phyloP scores from a whole-genome alignment of 768 basidiomycete genomes.

The Boletales sp. region DNA sequence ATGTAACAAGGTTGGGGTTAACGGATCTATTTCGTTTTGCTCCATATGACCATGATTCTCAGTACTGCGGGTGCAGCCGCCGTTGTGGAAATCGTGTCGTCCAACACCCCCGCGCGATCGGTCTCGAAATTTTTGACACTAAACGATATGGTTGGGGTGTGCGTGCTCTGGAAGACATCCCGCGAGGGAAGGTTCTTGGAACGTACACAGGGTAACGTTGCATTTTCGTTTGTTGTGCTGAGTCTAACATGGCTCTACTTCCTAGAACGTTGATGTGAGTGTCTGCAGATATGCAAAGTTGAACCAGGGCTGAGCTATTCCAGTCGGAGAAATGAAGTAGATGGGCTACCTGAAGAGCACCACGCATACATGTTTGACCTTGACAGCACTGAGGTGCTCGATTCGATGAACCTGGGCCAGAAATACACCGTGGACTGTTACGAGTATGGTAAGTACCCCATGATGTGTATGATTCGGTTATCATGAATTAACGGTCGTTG shows the following conservation, averaged over 20 bases:
- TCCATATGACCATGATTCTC: background rate
- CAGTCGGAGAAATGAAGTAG: conserved; percentile 45
- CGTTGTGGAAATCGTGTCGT: conserved; percentile 59
- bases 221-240: background rate
- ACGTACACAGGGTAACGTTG: conserved; percentile 61
- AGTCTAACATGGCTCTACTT: conserved; percentile 3
- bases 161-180: conserved; percentile 40
- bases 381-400: conserved; percentile 48
- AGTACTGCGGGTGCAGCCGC: conserved; percentile 45
- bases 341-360: conserved; percentile 32
- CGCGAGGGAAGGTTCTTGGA: conserved; percentile 58
- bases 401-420: conserved; percentile 29
- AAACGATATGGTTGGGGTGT: conserved; percentile 61
- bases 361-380: conserved; percentile 59
- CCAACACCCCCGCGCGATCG: conserved; percentile 52
- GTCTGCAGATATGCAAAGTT: background rate
- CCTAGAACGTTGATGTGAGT: conserved; percentile 46
- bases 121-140: conserved; percentile 69
- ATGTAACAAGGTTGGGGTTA: conserved; percentile 52
- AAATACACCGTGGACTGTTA: conserved; percentile 57
- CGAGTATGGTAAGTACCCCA: conserved; percentile 40
- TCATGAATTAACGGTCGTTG: conserved; percentile 3
- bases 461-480: background rate
- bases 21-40: background rate
- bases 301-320: background rate